A percentile compares a stretch with the other conserved stretches of the same genome.
Conservation (phyloP, 2,329 filamentous ascomycete genomes). For the Leptographium flavum region DNA sequence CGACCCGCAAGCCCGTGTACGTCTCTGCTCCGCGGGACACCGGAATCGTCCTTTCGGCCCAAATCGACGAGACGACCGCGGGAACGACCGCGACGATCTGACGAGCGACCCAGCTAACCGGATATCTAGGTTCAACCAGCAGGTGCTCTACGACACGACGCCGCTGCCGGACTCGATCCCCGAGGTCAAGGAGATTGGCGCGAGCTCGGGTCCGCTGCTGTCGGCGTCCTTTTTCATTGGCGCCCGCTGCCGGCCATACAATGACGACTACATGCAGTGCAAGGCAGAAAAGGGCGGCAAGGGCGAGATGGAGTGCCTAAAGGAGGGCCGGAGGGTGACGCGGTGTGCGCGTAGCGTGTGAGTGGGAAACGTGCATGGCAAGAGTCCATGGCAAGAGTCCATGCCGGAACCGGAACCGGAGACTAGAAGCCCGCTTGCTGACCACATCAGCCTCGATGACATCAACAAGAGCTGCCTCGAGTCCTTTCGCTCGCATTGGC, state of each 20-base stretch:
- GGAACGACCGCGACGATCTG: too few species aligned
- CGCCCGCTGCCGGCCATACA: conserved; percentile 84
- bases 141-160: conserved; percentile 87
- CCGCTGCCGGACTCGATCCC: conserved; percentile 87
- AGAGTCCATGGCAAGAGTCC: too few species aligned
- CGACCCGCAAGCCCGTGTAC: conserved; percentile 45
- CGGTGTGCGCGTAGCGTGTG: conserved; percentile 94
- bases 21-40: conserved; percentile 10
- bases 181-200: conserved; percentile 83
- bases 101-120: background rate
- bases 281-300: conserved; percentile 85
- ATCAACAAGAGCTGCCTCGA: conserved; percentile 89
- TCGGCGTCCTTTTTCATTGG: conserved; percentile 96
- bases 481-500: conserved; percentile 87
- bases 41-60: background rate
- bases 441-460: conserved; percentile 58
- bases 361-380: too few species aligned
- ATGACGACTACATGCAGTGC: conserved; percentile 99
- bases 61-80: background rate
- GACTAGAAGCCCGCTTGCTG: too few species aligned
- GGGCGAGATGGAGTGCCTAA: conserved; percentile 89
- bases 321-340: conserved; percentile 91
- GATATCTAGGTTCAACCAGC: conserved; percentile 73
- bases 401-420: too few species aligned
- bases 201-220: conserved; percentile 80